Percentiles rank a stretch among this genome's conserved stretches.
phyloP scores from a whole-genome alignment of 768 basidiomycete genomes.

The Phylloporus sp. region DNA sequence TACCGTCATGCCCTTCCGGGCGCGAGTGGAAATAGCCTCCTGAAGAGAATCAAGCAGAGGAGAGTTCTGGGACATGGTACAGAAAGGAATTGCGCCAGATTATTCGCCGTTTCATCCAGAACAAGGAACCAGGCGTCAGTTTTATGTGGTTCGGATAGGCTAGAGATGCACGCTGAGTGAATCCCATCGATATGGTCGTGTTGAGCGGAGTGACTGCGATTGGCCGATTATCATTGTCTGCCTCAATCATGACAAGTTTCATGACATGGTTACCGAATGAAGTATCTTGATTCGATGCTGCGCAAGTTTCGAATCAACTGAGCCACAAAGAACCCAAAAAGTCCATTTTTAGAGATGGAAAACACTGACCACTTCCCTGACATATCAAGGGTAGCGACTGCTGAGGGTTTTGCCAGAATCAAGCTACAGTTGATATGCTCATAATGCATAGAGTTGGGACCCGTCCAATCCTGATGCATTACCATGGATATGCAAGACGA shows the following conservation, averaged over 20 bases:
- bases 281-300: background rate
- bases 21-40: conserved; percentile 6
- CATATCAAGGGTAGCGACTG: background rate
- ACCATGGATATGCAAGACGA: too few relatives aligned
- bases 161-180: background rate
- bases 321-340: background rate
- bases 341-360: background rate
- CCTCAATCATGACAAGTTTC: background rate
- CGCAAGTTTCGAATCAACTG: background rate
- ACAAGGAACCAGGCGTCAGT: background rate
- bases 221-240: background rate
- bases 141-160: background rate
- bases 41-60: conserved; percentile 15
- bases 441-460: too few relatives aligned
- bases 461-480: too few relatives aligned
- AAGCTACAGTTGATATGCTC: too few relatives aligned
- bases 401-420: background rate
- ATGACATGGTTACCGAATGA: background rate
- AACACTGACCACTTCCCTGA: background rate
- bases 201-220: background rate
- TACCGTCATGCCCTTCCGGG: conserved; percentile 5
- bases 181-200: background rate
- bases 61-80: conserved; percentile 7
- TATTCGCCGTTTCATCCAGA: background rate
- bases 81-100: background rate